Evolutionary conservation across 2,329 filamentous ascomycete genomes (phyloP).

Genomic region (Colletotrichum euphorbiae): DNA sequence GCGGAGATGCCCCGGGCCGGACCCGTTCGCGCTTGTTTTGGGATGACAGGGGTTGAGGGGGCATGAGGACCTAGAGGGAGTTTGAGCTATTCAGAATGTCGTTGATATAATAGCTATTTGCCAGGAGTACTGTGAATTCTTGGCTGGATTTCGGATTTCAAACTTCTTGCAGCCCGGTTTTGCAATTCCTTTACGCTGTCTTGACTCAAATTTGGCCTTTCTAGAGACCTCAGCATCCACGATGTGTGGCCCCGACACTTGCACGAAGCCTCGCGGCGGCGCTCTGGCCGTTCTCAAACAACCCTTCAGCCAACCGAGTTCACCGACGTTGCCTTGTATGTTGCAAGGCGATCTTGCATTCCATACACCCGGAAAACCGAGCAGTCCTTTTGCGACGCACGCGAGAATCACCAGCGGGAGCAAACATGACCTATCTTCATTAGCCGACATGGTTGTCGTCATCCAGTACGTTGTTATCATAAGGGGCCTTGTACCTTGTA

Average conservation of each 20-base stretch:
- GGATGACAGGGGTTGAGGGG: conserved; percentile 27
- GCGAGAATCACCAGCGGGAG: conserved; percentile 52
- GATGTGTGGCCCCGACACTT: conserved; percentile 60
- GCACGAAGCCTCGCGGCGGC: conserved; percentile 56
- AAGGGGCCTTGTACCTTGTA: too few species aligned
- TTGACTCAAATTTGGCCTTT: neutral
- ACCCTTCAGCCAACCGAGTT: neutral
- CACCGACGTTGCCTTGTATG: neutral
- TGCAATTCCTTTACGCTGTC: neutral
- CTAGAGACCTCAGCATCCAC: conserved; percentile 5
- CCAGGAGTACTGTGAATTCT: too few species aligned
- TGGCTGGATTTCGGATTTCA: too few species aligned
- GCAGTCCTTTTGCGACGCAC: conserved; percentile 55
- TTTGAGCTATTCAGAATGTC: conserved; percentile 15
- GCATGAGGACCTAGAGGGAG: conserved; percentile 37
- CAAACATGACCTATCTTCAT: neutral
- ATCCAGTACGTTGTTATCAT: conserved; percentile 55
- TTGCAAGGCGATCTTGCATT: conserved; percentile 56
- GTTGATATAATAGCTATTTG: neutral
- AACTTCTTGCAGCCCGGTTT: too few species aligned
- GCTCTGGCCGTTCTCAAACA: conserved; percentile 58
- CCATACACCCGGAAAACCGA: conserved; percentile 54
- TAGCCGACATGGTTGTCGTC: conserved; percentile 50
- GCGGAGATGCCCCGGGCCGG: conserved; percentile 26
- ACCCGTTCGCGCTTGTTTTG: conserved; percentile 36